Percentiles rank a stretch among this genome's conserved stretches.
These are phyloP conservation scores for Penicillium sp. DNA, from an alignment of 2,329 filamentous ascomycete species.

Conservation along the genomic window DNA sequence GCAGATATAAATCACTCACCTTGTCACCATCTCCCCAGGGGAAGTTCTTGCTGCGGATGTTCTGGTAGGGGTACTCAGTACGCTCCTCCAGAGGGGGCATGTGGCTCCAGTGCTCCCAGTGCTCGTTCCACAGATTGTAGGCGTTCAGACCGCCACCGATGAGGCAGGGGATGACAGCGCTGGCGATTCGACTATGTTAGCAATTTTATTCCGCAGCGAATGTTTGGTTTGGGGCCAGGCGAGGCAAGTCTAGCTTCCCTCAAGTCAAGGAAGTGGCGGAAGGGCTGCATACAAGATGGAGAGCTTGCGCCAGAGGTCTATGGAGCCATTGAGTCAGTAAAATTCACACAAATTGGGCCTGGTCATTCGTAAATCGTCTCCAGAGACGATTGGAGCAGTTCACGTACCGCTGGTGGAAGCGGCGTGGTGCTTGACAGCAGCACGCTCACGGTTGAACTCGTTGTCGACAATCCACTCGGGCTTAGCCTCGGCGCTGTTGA, in stretches of 20 bases:
- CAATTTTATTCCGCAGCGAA: too few relatives aligned
- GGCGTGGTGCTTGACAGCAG: constrained; percentile 89
- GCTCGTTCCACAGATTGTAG: constrained; percentile 88
- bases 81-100: constrained; percentile 86
- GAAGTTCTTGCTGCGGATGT: constrained; percentile 96
- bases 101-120: constrained; percentile 95
- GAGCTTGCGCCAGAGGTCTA: constrained; percentile 94
- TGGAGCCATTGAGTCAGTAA: constrained; percentile 32
- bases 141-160: constrained; percentile 77
- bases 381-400: constrained; percentile 13
- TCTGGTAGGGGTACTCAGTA: constrained; percentile 94
- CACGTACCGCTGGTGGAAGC: constrained; percentile 77
- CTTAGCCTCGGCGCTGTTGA: constrained; percentile 65
- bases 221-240: too few relatives aligned
- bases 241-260: neutral
- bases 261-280: constrained; percentile 2
- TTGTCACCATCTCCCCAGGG: constrained; percentile 96
- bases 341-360: neutral
- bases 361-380: neutral
- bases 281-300: constrained; percentile 82
- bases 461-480: constrained; percentile 74
- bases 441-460: constrained; percentile 89
- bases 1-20: constrained; percentile 55
- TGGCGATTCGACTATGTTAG: constrained; percentile 43
- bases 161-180: constrained; percentile 74